These are phyloP conservation scores for Tolypocladium tundrense DNA, from an alignment of 2,329 filamentous ascomycete species.

Conservation along the genomic window DNA sequence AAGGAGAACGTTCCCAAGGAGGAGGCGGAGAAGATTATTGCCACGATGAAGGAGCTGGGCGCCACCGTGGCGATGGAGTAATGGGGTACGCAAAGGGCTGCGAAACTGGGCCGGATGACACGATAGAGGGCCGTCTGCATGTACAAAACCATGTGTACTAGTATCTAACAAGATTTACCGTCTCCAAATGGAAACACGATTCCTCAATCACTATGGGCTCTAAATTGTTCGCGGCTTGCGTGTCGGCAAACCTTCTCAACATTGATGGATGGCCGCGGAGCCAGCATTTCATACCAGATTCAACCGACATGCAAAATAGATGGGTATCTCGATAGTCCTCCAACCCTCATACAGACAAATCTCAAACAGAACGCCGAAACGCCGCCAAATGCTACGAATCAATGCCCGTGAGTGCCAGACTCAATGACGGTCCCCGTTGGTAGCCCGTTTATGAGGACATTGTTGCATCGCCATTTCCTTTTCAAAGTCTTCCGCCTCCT, in stretches of 20 bases:
- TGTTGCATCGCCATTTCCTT: constrained; percentile 29
- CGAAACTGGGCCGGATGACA: constrained; percentile 13
- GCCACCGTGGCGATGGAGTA: constrained; percentile 89
- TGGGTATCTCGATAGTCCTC: constrained; percentile 19
- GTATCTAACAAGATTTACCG: constrained; percentile 13
- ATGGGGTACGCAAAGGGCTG: constrained; percentile 10
- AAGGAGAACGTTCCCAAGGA: constrained; percentile 99
- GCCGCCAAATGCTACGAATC: constrained; percentile 14
- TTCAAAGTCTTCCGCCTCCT: constrained; percentile 52
- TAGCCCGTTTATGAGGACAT: constrained; percentile 26
- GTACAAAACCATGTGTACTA: constrained; percentile 30
- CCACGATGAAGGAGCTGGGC: constrained; percentile 85
- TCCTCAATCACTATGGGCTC: neutral
- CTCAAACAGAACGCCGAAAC: constrained; percentile 11
- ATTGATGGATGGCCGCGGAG: neutral
- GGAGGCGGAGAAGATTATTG: constrained; percentile 97
- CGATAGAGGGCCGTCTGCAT: constrained; percentile 24
- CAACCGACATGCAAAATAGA: neutral
- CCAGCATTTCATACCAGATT: no score
- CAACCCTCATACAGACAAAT: constrained; percentile 6
- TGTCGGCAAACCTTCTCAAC: neutral
- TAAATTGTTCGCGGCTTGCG: constrained; percentile 4
- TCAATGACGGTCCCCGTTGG: constrained; percentile 20
- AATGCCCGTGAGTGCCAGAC: neutral
- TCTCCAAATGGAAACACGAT: neutral